Evolutionary conservation across 1,139 yeast genomes (phyloP).

Genomic region (Spencermartinsiella ligniputridi): DNA sequence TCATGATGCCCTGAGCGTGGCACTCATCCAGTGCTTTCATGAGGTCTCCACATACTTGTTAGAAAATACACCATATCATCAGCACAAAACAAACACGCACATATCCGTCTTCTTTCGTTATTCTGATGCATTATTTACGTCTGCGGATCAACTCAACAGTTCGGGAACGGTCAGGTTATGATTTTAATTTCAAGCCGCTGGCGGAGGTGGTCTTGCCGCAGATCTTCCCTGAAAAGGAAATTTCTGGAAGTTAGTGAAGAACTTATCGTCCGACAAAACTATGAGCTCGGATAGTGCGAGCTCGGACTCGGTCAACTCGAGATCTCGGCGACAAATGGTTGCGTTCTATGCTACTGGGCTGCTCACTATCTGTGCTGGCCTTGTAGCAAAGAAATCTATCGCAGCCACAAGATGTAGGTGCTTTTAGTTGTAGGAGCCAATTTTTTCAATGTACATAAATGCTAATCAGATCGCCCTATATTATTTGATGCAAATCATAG

Average conservation of each 20-base stretch:
- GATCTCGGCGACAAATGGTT: constrained; percentile 70
- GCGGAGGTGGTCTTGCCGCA: neutral
- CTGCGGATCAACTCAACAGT: too few species aligned
- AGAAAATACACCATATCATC: neutral
- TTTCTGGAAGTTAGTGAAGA: neutral
- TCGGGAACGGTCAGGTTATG: too few species aligned
- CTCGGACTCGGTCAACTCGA: constrained; percentile 12
- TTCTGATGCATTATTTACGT: constrained; percentile 25
- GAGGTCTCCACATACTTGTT: constrained; percentile 64
- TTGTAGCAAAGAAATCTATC: constrained; percentile 73
- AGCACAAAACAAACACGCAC: constrained; percentile 17
- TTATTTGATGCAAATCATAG: constrained; percentile 81
- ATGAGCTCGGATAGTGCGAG: constrained; percentile 4
- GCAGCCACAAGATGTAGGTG: constrained; percentile 60
- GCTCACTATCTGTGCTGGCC: constrained; percentile 63
- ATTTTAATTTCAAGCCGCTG: too few species aligned
- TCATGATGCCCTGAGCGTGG: constrained; percentile 65
- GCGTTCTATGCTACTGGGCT: constrained; percentile 70
- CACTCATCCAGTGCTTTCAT: constrained; percentile 90
- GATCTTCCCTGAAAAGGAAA: neutral
- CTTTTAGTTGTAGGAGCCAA: constrained; percentile 1
- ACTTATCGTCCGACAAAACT: neutral
- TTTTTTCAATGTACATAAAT: neutral
- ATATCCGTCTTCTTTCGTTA: constrained; percentile 24
- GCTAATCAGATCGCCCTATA: constrained; percentile 53